phyloP scores from a whole-genome alignment of 129 eudicot species.

The Mikania micrantha region DNA sequence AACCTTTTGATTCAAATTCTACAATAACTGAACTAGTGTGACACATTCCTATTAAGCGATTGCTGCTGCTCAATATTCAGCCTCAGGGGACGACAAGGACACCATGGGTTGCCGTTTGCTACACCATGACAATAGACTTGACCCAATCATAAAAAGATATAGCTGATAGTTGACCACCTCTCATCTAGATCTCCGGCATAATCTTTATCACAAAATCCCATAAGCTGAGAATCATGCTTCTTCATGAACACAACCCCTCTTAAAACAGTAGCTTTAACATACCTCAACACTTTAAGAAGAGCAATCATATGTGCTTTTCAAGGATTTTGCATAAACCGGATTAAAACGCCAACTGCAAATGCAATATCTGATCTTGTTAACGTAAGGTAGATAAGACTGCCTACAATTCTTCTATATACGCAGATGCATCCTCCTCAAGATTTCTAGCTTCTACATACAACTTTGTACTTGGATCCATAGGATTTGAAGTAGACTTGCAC shows the following conservation, averaged over 20 bases:
- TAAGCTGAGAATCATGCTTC: neutral
- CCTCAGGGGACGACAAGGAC: too few species aligned
- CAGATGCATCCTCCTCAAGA: neutral
- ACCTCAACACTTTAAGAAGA: neutral
- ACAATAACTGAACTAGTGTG: too few species aligned
- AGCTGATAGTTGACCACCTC: neutral
- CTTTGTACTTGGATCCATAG: neutral
- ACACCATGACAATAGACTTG: too few species aligned
- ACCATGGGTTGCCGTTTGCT: too few species aligned
- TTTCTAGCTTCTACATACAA: neutral
- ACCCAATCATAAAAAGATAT: neutral
- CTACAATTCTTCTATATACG: neutral
- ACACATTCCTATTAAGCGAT: too few species aligned
- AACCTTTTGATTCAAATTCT: neutral
- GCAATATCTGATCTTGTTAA: neutral
- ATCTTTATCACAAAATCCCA: neutral
- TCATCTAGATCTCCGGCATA: neutral
- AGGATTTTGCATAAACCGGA: neutral
- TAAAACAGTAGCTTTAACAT: neutral
- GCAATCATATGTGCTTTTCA: neutral
- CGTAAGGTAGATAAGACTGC: neutral
- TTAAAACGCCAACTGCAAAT: neutral
- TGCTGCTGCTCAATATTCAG: too few species aligned
- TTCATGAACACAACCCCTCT: neutral
- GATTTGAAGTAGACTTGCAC: neutral